phyloP scores from a whole-genome alignment of 2,329 filamentous ascomycete genomes.

The Whalleya microplaca region DNA sequence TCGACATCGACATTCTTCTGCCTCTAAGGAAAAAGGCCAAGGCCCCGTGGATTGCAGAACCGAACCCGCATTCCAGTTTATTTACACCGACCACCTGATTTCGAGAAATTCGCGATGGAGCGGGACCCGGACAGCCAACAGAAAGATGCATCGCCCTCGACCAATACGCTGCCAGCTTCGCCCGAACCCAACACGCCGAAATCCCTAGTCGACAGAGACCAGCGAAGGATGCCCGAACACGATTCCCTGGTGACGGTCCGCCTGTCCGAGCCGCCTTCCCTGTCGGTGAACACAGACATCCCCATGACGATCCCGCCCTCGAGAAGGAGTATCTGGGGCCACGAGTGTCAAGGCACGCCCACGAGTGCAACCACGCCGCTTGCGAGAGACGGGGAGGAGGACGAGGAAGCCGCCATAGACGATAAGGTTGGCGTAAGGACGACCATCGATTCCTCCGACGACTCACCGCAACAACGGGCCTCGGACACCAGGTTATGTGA shows the following conservation, averaged over 20 bases:
- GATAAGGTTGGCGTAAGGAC: slow-evolving; percentile 14
- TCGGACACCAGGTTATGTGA: slow-evolving; percentile 11
- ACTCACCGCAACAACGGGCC: slow-evolving; percentile 20
- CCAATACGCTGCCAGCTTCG: slow-evolving; percentile 15
- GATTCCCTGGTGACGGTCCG: slow-evolving; percentile 81
- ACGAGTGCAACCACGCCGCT: slow-evolving; percentile 34
- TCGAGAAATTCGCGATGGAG: slow-evolving; percentile 33
- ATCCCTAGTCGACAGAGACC: slow-evolving; percentile 28
- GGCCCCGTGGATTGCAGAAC: slow-evolving; percentile 25
- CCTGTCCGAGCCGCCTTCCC: slow-evolving; percentile 64
- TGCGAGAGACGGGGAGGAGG: slow-evolving; percentile 22
- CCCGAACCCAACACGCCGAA: slow-evolving; percentile 25
- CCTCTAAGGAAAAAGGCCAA: too few species aligned
- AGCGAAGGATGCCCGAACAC: slow-evolving; percentile 41
- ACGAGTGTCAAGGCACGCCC: slow-evolving; percentile 31
- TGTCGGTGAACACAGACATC: slow-evolving; percentile 54
- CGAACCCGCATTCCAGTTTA: slow-evolving; percentile 35
- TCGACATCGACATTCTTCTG: slow-evolving; percentile 33
- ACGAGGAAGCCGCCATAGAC: slow-evolving; percentile 7
- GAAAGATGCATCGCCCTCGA: slow-evolving; percentile 26
- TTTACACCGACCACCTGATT: slow-evolving; percentile 27
- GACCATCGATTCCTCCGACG: slow-evolving; percentile 25
- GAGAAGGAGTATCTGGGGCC: slow-evolving; percentile 38
- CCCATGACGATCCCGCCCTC: slow-evolving; percentile 31
- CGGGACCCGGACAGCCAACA: slow-evolving; percentile 26